Percentiles rank a stretch among this genome's conserved stretches.
Conservation (phyloP, 371 early-diverging fungal species). For the Syncephalis fuscata region DNA sequence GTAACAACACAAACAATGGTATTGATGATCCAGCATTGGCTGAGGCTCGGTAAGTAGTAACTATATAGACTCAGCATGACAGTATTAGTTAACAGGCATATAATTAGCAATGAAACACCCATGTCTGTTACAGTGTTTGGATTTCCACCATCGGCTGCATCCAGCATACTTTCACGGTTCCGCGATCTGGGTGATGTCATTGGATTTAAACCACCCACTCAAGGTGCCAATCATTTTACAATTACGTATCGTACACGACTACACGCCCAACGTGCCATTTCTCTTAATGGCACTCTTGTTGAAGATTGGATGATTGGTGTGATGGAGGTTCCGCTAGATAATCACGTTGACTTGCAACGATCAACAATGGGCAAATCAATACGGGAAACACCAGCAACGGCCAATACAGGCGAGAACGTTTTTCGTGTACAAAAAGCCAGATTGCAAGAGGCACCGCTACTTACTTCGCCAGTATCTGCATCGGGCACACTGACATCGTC, state of each 20-base stretch:
- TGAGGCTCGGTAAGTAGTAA: no score
- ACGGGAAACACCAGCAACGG: no score
- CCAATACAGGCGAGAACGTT: no score
- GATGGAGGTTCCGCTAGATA: background rate
- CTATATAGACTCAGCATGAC: no score
- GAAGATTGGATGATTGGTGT: constrained; percentile 10
- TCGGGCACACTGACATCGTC: no score
- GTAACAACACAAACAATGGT: no score
- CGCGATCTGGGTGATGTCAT: constrained; percentile 13
- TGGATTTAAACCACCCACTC: constrained; percentile 8
- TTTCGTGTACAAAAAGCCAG: no score
- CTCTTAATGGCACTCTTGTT: constrained; percentile 13
- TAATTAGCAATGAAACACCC: background rate
- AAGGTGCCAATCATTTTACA: constrained; percentile 17
- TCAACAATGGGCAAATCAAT: no score
- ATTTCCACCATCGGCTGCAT: constrained; percentile 10
- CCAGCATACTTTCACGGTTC: constrained; percentile 12
- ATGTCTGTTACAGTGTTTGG: constrained; percentile 17
- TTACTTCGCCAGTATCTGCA: no score
- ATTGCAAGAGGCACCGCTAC: no score
- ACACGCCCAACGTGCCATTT: constrained; percentile 14
- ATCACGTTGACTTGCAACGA: background rate
- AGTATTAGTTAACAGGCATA: no score
- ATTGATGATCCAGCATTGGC: no score
- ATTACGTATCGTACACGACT: constrained; percentile 12